These are phyloP conservation scores for Vanrija sp. DNA, from an alignment of 1,284 basidiomycete genomes.

Conservation along the genomic window DNA sequence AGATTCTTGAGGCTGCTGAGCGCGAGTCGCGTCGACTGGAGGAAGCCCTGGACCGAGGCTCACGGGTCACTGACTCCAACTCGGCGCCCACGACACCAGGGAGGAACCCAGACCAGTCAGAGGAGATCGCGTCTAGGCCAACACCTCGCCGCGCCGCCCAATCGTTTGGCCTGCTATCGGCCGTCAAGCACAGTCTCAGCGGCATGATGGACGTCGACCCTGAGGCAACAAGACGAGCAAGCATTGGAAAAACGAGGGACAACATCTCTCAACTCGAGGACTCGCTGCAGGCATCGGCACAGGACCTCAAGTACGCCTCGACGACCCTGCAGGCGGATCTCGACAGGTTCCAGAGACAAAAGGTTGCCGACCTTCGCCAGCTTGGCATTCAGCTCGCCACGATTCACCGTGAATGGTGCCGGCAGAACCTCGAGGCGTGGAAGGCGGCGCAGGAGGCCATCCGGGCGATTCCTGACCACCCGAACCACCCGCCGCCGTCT, in stretches of 20 bases:
- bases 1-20: slow-evolving; percentile 88
- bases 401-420: slow-evolving; percentile 91
- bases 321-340: slow-evolving; percentile 95
- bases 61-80: slow-evolving; percentile 12
- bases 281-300: slow-evolving; percentile 78
- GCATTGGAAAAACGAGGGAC: slow-evolving; percentile 90
- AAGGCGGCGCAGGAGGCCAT: slow-evolving; percentile 90
- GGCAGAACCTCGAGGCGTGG: slow-evolving; percentile 96
- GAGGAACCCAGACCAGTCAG: slow-evolving; percentile 9
- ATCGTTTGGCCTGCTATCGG: slow-evolving; percentile 84
- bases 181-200: slow-evolving; percentile 89
- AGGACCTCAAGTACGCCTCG: slow-evolving; percentile 92
- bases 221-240: slow-evolving; percentile 85
- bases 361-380: slow-evolving; percentile 89
- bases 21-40: slow-evolving; percentile 84
- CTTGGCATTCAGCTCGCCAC: slow-evolving; percentile 87
- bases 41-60: slow-evolving; percentile 63
- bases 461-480: slow-evolving; percentile 80
- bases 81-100: neutral
- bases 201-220: slow-evolving; percentile 99
- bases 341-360: slow-evolving; percentile 97
- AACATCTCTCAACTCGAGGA: slow-evolving; percentile 91
- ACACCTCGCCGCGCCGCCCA: neutral
- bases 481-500: slow-evolving; percentile 55
- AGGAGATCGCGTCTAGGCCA: slow-evolving; percentile 9